Percentiles rank a stretch among this genome's conserved stretches.
phyloP scores from a whole-genome alignment of 2,329 filamentous ascomycete species.

The Nothomitra cinnamomea region DNA sequence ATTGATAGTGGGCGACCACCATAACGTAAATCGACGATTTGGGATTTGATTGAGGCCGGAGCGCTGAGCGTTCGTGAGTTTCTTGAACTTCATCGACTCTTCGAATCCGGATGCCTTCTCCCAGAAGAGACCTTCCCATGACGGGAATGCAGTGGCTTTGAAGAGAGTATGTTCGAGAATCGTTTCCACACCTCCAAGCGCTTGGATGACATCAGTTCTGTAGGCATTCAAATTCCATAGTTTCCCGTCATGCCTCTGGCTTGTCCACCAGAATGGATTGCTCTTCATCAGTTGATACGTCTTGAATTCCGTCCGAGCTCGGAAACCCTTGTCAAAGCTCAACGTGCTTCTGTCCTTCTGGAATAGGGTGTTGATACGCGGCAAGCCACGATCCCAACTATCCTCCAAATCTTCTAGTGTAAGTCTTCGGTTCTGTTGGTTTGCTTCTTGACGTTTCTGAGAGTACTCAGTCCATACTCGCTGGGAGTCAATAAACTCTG shows the following conservation, averaged over 20 bases:
- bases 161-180: conserved; percentile 95
- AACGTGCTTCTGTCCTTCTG: conserved; percentile 95
- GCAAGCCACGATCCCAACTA: conserved; percentile 93
- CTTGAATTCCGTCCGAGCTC: conserved; percentile 90
- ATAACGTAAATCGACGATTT: conserved; percentile 93
- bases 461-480: conserved; percentile 99
- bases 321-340: conserved; percentile 97
- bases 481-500: conserved; percentile 97
- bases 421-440: conserved; percentile 87
- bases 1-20: conserved; percentile 93
- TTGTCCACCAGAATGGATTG: conserved; percentile 99
- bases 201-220: conserved; percentile 91
- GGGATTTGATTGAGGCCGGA: conserved; percentile 97
- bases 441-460: conserved; percentile 90
- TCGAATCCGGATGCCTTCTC: conserved; percentile 46
- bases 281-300: conserved; percentile 98
- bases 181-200: conserved; percentile 88
- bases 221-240: conserved; percentile 95
- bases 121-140: conserved; percentile 95
- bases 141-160: conserved; percentile 91
- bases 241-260: conserved; percentile 90
- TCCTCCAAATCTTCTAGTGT: conserved; percentile 95
- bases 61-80: conserved; percentile 89
- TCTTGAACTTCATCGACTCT: conserved; percentile 87
- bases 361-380: conserved; percentile 96